Evolutionary conservation across 2,329 filamentous ascomycete species (phyloP).

Genomic region (Trematosphaeria pertusa): DNA sequence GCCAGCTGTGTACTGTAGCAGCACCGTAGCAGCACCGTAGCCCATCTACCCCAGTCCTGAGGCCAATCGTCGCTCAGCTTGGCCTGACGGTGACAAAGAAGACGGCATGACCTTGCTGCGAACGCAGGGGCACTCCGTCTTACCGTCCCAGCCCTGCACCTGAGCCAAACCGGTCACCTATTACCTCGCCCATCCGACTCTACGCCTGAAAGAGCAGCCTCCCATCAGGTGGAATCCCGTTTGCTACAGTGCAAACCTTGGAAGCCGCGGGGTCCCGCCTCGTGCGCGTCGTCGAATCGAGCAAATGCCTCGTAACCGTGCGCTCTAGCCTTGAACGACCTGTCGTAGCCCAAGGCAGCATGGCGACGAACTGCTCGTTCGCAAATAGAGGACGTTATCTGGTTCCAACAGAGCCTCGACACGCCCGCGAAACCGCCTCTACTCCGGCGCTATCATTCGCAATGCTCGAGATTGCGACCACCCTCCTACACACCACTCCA

Average conservation of each 20-base stretch:
- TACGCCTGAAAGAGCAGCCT: constrained; percentile 1
- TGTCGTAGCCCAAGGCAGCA: constrained; percentile 17
- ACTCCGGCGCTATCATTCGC: constrained; percentile 17
- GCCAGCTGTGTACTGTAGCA: constrained; percentile 21
- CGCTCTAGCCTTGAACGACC: neutral
- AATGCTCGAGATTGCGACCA: constrained; percentile 11
- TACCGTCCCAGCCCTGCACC: constrained; percentile 42
- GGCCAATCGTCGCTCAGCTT: constrained; percentile 8
- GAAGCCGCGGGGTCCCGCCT: constrained; percentile 22
- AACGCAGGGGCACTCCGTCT: constrained; percentile 29
- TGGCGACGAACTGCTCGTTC: constrained; percentile 19
- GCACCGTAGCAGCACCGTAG: neutral
- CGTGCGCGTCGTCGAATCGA: constrained; percentile 6
- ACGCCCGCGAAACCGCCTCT: constrained; percentile 13
- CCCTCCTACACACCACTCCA: neutral
- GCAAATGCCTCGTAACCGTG: neutral
- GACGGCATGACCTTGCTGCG: constrained; percentile 1
- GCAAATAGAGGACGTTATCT: constrained; percentile 30
- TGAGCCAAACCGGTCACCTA: constrained; percentile 19
- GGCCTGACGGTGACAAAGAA: neutral
- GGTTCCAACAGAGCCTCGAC: constrained; percentile 17
- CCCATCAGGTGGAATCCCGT: constrained; percentile 2
- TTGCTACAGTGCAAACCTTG: constrained; percentile 9
- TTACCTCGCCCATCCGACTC: constrained; percentile 3
- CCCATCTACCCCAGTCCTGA: constrained; percentile 14